Evolutionary conservation across 768 basidiomycete genomes (phyloP), one percentile per base, ranked within the genome.

Genomic region (Pseudohyphozyma bogoriensis): DNA sequence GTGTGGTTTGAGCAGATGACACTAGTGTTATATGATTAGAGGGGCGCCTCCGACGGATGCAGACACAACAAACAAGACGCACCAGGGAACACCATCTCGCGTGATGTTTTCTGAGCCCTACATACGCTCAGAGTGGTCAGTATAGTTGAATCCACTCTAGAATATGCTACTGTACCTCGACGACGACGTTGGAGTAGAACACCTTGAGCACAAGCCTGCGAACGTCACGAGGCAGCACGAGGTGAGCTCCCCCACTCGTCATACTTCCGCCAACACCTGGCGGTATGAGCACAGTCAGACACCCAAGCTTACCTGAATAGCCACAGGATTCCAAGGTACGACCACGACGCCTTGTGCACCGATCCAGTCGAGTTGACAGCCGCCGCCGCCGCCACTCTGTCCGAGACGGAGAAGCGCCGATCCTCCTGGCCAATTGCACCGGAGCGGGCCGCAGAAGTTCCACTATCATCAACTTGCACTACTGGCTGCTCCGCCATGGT

Each of bases 181-280:
- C 79, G 29, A 91, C 86, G 58, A 92, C 89, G 13, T 84, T 81
- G 2, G 87, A 87, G 73, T 92, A 92, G 75, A 92, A 92, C 63
- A 90, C 86, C 72, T 87, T 87, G 69, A 92, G 82, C 3, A 89
- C 87, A 66, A 90, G 84, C 66, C 80, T 49, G 32, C 15, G 15
- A 3, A 22, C n/a, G 18, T 36, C 12, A 31, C 31, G 12, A 47
- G 46, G n/a, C 29, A 50, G 47, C 7, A 7, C 9, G 18, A 9
- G 18, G 56, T 39, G 33, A 53, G 35, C 51, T 3, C 8, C 8
- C 24, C 49, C 28, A 8, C 49, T 50, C 8, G 26, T 33, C 8
- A 8, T n/a, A n/a, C 16, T 33, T 5, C 49, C 6, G 49, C 26
- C 28, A 50, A 24, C 49, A 13, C 24, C 24, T 18, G 8, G 16